phyloP scores from a whole-genome alignment of 164 flowering plant genomes.

The Kingdonia uniflora region DNA sequence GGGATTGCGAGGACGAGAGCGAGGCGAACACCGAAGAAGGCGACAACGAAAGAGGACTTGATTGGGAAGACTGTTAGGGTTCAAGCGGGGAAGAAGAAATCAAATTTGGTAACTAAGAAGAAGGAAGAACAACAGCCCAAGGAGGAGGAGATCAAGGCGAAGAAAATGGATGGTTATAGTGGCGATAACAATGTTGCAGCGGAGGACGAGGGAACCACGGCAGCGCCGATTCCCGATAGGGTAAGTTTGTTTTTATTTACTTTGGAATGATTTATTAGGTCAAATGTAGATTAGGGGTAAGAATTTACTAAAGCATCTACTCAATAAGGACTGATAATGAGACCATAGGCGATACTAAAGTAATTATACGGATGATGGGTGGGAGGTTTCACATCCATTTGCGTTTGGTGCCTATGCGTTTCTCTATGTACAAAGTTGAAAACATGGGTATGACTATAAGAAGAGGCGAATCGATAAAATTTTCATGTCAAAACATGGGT shows the following conservation, averaged over 20 bases:
- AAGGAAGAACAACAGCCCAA: neutral
- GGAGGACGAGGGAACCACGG: conserved; percentile 64
- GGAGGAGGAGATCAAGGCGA: conserved; percentile 28
- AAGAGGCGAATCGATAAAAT: no score
- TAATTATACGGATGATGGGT: no score
- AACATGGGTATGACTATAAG: no score
- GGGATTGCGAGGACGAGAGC: conserved; percentile 15
- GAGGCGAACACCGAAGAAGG: conserved; percentile 13
- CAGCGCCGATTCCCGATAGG: conserved; percentile 79
- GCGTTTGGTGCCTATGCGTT: no score
- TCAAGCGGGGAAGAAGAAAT: no score
- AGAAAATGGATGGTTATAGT: conserved; percentile 52
- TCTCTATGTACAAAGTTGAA: no score
- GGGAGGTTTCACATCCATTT: no score
- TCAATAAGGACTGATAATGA: no score
- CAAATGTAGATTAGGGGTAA: neutral
- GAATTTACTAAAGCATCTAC: no score
- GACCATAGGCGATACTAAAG: no score
- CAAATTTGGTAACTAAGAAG: no score
- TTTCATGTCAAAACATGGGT: no score
- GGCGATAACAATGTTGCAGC: conserved; percentile 37
- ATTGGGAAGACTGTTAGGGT: neutral
- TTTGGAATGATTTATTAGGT: neutral
- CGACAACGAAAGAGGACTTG: neutral
- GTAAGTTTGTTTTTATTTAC: conserved; percentile 21